Conservation (phyloP, 208 protist genomes). For the Trypanosoma cruzi region DNA sequence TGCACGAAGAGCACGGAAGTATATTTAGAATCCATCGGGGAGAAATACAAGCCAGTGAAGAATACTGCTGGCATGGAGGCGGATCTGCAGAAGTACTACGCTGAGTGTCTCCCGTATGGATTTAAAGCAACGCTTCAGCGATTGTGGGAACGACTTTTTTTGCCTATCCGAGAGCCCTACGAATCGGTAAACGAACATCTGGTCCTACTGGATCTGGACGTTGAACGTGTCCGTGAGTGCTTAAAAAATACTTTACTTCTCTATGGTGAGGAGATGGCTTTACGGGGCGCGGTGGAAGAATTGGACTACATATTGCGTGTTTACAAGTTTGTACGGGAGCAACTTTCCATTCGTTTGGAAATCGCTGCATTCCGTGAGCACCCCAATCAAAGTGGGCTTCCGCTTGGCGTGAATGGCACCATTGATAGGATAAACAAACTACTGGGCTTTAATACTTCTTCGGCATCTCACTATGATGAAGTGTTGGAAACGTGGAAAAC, state of each 20-base stretch:
- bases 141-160: conserved; percentile 18
- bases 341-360: conserved; percentile 21
- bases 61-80: conserved; percentile 13
- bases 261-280: conserved; percentile 26
- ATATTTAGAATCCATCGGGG: conserved; percentile 19
- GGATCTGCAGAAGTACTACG: conserved; percentile 15
- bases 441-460: not conserved
- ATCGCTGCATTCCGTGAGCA: conserved; percentile 30
- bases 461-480: not conserved
- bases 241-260: conserved; percentile 11
- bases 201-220: conserved; percentile 27
- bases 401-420: conserved; percentile 29
- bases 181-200: conserved; percentile 28
- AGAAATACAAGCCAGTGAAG: conserved; percentile 14
- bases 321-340: conserved; percentile 26
- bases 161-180: conserved; percentile 27
- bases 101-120: conserved; percentile 24
- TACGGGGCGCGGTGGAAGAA: conserved; percentile 13
- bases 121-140: conserved; percentile 17
- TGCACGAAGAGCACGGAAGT: not conserved
- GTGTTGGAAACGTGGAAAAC: conserved; percentile 17
- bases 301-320: conserved; percentile 25
- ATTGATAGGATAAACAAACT: conserved; percentile 10
- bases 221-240: conserved; percentile 21
- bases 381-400: conserved; percentile 15